phyloP scores from a whole-genome alignment of 2,329 filamentous ascomycete genomes.

The Calonectria pteridis region DNA sequence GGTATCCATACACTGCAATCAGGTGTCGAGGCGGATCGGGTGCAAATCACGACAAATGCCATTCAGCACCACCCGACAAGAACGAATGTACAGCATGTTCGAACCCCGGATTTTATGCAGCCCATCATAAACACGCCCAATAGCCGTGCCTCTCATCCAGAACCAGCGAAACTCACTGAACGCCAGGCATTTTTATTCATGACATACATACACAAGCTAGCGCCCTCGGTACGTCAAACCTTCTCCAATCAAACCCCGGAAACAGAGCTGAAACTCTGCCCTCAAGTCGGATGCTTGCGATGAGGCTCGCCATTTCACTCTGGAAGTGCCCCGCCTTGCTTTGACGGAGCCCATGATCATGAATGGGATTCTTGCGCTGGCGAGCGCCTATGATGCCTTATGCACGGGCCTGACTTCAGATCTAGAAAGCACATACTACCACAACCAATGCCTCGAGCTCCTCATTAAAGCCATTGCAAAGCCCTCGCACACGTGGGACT shows the following conservation, averaged over 20 bases:
- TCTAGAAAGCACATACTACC: constrained; percentile 28
- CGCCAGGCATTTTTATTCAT: constrained; percentile 21
- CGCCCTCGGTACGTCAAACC: constrained; percentile 14
- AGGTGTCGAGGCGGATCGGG: not conserved
- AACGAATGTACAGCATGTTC: not conserved
- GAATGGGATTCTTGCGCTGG: constrained; percentile 60
- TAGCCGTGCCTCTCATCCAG: not conserved
- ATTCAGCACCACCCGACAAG: not conserved
- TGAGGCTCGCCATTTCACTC: constrained; percentile 54
- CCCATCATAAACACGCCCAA: not conserved
- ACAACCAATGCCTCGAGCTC: constrained; percentile 59
- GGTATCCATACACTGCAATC: not conserved
- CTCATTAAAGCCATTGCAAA: constrained; percentile 59
- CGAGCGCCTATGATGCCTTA: constrained; percentile 57
- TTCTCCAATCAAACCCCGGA: not conserved
- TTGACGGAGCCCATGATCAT: constrained; percentile 59
- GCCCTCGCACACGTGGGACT: constrained; percentile 57
- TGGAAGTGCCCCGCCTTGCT: constrained; percentile 60
- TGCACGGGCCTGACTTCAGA: constrained; percentile 45
- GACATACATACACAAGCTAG: constrained; percentile 23
- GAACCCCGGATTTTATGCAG: no score
- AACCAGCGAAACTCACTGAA: not conserved
- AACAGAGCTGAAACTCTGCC: not conserved
- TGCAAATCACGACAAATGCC: not conserved
- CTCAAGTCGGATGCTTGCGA: constrained; percentile 30